phyloP scores from a whole-genome alignment of 495 filamentous ascomycete genomes.

The Trichoderma asperelloides region DNA sequence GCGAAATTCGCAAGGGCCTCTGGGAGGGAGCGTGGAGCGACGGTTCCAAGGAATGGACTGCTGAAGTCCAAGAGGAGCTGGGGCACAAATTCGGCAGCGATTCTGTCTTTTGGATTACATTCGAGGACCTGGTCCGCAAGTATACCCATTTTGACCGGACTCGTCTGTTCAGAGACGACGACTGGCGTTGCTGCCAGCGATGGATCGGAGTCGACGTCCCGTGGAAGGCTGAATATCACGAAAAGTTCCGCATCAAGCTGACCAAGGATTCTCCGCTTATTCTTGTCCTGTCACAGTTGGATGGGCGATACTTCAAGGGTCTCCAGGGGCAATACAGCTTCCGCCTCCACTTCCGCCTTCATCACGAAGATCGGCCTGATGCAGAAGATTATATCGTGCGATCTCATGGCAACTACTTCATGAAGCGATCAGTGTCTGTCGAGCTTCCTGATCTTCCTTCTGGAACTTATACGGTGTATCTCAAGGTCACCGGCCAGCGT shows the following conservation, averaged over 20 bases:
- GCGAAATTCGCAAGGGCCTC: slow-evolving; percentile 54
- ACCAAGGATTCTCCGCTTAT: slow-evolving; percentile 63
- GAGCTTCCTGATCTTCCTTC: slow-evolving; percentile 54
- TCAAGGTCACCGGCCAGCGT: slow-evolving; percentile 70
- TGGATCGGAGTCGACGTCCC: slow-evolving; percentile 85
- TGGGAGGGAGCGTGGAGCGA: slow-evolving; percentile 85
- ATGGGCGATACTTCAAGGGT: slow-evolving; percentile 78
- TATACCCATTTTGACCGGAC: slow-evolving; percentile 85
- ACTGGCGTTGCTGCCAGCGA: slow-evolving; percentile 78
- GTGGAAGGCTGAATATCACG: slow-evolving; percentile 82
- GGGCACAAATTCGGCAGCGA: slow-evolving; percentile 88
- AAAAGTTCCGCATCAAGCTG: slow-evolving; percentile 72
- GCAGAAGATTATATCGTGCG: slow-evolving; percentile 83
- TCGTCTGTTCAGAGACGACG: slow-evolving; percentile 65
- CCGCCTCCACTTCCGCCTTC: slow-evolving; percentile 77
- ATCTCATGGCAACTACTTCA: slow-evolving; percentile 62
- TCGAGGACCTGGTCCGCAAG: slow-evolving; percentile 75
- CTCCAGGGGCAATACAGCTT: slow-evolving; percentile 76
- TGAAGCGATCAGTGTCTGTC: slow-evolving; percentile 40
- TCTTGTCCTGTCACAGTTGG: slow-evolving; percentile 79
- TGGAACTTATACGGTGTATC: slow-evolving; percentile 72
- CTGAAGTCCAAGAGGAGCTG: slow-evolving; percentile 72
- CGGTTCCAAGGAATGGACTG: slow-evolving; percentile 90
- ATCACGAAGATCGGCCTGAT: slow-evolving; percentile 55
- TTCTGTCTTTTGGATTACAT: slow-evolving; percentile 64